Percentiles rank a stretch among this genome's conserved stretches.
These are phyloP conservation scores for Trematosphaeria pertusa DNA, from an alignment of 2,329 filamentous ascomycete genomes.

Conservation along the genomic window DNA sequence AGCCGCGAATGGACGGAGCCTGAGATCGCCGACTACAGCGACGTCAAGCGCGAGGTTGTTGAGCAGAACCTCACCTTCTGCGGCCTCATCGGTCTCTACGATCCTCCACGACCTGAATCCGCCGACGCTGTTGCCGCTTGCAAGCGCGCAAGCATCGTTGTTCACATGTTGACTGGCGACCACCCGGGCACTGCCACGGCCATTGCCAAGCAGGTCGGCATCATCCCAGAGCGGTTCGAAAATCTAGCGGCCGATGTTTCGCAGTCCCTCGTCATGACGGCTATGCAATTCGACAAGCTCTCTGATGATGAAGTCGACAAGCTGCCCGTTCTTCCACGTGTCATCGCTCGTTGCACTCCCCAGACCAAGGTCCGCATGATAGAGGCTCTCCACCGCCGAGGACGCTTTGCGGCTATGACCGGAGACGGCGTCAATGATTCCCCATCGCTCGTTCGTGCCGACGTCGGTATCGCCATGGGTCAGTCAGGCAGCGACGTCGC, in stretches of 20 bases:
- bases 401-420: constrained; percentile 34
- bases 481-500: constrained; percentile 20
- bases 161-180: constrained; percentile 58
- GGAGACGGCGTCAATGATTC: constrained; percentile 35
- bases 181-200: constrained; percentile 54
- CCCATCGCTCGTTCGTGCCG: constrained; percentile 22
- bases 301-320: constrained; percentile 51
- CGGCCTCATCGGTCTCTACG: constrained; percentile 82
- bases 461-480: constrained; percentile 33
- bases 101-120: constrained; percentile 82
- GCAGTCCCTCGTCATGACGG: constrained; percentile 40
- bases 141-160: constrained; percentile 46
- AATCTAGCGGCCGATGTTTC: constrained; percentile 40
- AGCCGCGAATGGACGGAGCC: constrained; percentile 52
- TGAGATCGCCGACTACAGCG: constrained; percentile 51
- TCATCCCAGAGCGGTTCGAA: constrained; percentile 46
- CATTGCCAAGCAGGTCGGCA: constrained; percentile 54
- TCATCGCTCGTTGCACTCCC: constrained; percentile 54
- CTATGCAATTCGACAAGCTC: constrained; percentile 52
- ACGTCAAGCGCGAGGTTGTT: constrained; percentile 64
- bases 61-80: constrained; percentile 74
- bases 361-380: constrained; percentile 57
- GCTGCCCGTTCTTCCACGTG: constrained; percentile 49
- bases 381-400: constrained; percentile 34
- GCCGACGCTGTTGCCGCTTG: constrained; percentile 56